These are phyloP conservation scores for Xylaria digitata DNA, from an alignment of 2,329 filamentous ascomycete species.

Conservation along the genomic window DNA sequence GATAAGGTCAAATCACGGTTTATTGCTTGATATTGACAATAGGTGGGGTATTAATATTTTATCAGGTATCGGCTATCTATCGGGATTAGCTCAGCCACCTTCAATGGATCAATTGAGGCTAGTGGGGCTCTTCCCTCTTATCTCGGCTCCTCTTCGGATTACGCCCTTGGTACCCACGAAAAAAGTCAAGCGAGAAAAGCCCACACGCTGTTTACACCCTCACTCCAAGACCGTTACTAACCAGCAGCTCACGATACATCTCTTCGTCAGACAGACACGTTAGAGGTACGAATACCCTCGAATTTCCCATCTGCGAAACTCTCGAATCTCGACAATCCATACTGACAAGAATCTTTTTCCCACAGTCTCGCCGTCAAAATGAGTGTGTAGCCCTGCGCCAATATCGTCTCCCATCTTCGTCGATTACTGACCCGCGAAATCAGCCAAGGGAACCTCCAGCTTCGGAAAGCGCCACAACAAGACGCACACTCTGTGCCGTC, in stretches of 20 bases:
- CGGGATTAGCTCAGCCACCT: constrained; percentile 22
- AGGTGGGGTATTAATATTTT: neutral
- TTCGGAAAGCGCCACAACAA: constrained; percentile 84
- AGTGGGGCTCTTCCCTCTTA: constrained; percentile 15
- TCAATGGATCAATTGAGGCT: constrained; percentile 6
- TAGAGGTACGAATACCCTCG: constrained; percentile 42
- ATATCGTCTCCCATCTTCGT: constrained; percentile 25
- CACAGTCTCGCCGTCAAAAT: constrained; percentile 50
- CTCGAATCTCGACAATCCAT: constrained; percentile 4
- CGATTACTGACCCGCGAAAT: constrained; percentile 46
- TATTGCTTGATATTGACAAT: neutral
- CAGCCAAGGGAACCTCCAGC: constrained; percentile 54
- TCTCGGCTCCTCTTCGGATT: constrained; percentile 48
- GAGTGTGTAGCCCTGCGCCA: constrained; percentile 47
- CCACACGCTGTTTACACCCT: constrained; percentile 39
- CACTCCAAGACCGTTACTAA: constrained; percentile 41
- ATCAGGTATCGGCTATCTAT: neutral
- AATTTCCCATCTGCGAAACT: neutral
- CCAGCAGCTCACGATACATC: constrained; percentile 42
- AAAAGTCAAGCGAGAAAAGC: constrained; percentile 47
- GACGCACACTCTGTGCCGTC: constrained; percentile 98
- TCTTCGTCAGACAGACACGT: constrained; percentile 43
- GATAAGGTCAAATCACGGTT: too few relatives aligned
- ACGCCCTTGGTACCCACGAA: constrained; percentile 45
- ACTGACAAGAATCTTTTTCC: constrained; percentile 34